phyloP scores from a whole-genome alignment of 116 monocot species.

The Dioscorea cayenensis region DNA sequence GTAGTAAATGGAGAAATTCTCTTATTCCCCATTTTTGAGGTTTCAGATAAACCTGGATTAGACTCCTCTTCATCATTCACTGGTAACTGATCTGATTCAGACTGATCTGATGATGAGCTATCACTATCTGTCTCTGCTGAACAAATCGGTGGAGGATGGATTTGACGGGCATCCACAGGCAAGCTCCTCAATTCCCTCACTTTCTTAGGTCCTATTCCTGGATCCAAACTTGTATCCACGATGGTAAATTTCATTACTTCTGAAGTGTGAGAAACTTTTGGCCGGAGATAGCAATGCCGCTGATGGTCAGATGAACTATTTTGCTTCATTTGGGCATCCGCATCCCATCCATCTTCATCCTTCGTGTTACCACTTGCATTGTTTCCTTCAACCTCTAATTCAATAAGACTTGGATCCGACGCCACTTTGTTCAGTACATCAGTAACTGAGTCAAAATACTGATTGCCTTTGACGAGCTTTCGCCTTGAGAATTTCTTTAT shows the following conservation, averaged over 20 bases:
- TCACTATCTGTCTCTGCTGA: conserved; percentile 22
- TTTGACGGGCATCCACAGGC: conserved; percentile 30
- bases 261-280: conserved; percentile 26
- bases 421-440: conserved; percentile 83
- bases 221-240: conserved; percentile 77
- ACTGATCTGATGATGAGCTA: conserved; percentile 19
- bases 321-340: conserved; percentile 6
- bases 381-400: conserved; percentile 41
- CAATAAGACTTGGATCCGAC: conserved; percentile 65
- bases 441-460: conserved; percentile 80
- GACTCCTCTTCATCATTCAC: background rate
- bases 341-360: conserved; percentile 14
- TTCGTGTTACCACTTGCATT: conserved; percentile 7
- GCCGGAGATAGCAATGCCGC: conserved; percentile 26
- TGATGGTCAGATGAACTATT: conserved; percentile 22
- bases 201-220: conserved; percentile 37
- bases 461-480: conserved; percentile 63
- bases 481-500: conserved; percentile 69
- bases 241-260: conserved; percentile 79
- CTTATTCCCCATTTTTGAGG: background rate
- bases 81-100: background rate
- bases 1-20: background rate
- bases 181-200: conserved; percentile 64
- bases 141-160: conserved; percentile 9
- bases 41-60: background rate